These are phyloP conservation scores for Aureobasidium subglaciale DNA, from an alignment of 2,329 filamentous ascomycete species.

Conservation along the genomic window DNA sequence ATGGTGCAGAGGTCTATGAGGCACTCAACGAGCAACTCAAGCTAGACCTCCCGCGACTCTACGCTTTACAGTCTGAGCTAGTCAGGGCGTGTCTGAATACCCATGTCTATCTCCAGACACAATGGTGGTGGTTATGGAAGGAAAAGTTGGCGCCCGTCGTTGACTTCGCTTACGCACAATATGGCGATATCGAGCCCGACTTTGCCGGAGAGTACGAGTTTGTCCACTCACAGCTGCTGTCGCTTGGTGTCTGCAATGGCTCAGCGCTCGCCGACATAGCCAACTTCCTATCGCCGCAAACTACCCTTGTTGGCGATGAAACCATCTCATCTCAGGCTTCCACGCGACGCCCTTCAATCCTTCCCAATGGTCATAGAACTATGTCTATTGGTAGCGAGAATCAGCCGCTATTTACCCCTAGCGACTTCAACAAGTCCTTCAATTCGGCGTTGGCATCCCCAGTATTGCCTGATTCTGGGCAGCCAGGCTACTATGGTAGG, in stretches of 20 bases:
- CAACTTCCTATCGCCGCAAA: conserved; percentile 51
- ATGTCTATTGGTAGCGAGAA: conserved; percentile 18
- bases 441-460: conserved; percentile 24
- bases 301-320: conserved; percentile 34
- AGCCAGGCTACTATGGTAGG: conserved; percentile 30
- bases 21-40: conserved; percentile 90
- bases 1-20: conserved; percentile 81
- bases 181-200: conserved; percentile 63
- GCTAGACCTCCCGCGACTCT: conserved; percentile 81
- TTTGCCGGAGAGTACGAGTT: conserved; percentile 75
- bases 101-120: conserved; percentile 74
- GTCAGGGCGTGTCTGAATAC: conserved; percentile 77
- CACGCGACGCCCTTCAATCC: conserved; percentile 9
- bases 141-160: conserved; percentile 74
- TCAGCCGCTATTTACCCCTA: conserved; percentile 16
- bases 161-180: conserved; percentile 34
- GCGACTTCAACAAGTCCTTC: conserved; percentile 13
- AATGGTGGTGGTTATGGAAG: conserved; percentile 78
- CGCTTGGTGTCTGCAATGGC: conserved; percentile 73
- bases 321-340: conserved; percentile 20
- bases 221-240: conserved; percentile 63
- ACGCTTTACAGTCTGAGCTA: conserved; percentile 70
- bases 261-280: conserved; percentile 52
- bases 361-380: conserved; percentile 13
- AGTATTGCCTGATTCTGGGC: conserved; percentile 38